Evolutionary conservation across 257 asterid species (phyloP).

Genomic region (Anisodus acutangulus): DNA sequence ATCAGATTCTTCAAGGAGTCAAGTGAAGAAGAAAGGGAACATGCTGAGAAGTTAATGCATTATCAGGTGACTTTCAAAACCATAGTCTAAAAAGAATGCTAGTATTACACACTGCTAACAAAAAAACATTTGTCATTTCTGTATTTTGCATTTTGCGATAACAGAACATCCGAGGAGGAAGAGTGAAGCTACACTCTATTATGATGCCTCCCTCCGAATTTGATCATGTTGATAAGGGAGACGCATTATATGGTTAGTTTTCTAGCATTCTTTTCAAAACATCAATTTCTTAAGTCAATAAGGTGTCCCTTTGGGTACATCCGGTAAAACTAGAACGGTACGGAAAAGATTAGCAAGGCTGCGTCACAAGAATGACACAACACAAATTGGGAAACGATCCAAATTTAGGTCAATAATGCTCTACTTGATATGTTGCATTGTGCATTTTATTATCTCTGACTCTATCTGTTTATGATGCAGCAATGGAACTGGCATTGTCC

Average conservation of each 20-base stretch:
- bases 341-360: background rate
- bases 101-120: background rate
- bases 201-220: conserved; percentile 63
- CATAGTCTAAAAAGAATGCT: background rate
- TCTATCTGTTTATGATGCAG: conserved; percentile 46
- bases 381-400: background rate
- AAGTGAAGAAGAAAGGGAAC: conserved; percentile 84
- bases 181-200: conserved; percentile 62
- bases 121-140: background rate
- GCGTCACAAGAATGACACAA: background rate
- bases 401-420: background rate
- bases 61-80: conserved; percentile 63
- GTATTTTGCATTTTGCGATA: background rate
- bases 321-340: background rate
- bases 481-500: conserved; percentile 79
- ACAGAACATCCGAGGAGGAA: conserved; percentile 87
- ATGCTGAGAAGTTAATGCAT: conserved; percentile 82
- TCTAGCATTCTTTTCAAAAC: background rate
- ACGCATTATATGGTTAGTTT: conserved; percentile 69
- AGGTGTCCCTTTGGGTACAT: background rate
- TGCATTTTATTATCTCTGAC: background rate
- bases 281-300: background rate
- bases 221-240: conserved; percentile 82
- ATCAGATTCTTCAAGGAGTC: conserved; percentile 81
- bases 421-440: background rate